Evolutionary conservation across 176 grass and related monocot species (phyloP).

Genomic region (Themeda triandra): DNA sequence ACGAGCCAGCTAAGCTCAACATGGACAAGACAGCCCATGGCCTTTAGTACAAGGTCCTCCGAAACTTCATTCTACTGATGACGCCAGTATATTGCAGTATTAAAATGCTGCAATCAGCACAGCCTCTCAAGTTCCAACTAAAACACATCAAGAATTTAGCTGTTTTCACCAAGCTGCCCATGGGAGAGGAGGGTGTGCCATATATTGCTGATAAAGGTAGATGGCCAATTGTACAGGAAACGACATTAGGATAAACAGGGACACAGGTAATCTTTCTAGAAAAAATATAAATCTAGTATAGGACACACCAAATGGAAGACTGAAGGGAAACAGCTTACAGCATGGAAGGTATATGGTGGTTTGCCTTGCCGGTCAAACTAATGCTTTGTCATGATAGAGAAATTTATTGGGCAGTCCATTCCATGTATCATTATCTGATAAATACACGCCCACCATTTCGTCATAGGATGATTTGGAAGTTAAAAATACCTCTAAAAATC

Average conservation of each 20-base stretch:
- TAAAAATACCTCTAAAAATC: too few species aligned
- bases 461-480: too few species aligned
- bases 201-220: constrained; percentile 62
- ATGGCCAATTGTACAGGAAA: not conserved
- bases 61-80: not conserved
- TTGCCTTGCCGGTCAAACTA: constrained; percentile 86
- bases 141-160: constrained; percentile 18
- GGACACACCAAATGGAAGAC: not conserved
- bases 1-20: not conserved
- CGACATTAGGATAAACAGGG: not conserved
- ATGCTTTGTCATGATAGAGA: constrained; percentile 80
- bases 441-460: too few species aligned
- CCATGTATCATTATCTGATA: too few species aligned
- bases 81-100: not conserved
- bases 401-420: too few species aligned
- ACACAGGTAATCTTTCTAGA: not conserved
- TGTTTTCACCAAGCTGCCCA: constrained; percentile 56
- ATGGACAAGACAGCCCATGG: too few species aligned
- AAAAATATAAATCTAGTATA: not conserved
- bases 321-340: too few species aligned
- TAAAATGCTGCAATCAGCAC: not conserved
- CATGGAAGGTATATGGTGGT: constrained; percentile 78
- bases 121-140: not conserved
- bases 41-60: too few species aligned
- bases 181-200: constrained; percentile 81